Percentiles rank a stretch among this genome's conserved stretches.
Evolutionary conservation across 2,329 filamentous ascomycete genomes (phyloP).

Genomic region (Trichothecium sympodiale): DNA sequence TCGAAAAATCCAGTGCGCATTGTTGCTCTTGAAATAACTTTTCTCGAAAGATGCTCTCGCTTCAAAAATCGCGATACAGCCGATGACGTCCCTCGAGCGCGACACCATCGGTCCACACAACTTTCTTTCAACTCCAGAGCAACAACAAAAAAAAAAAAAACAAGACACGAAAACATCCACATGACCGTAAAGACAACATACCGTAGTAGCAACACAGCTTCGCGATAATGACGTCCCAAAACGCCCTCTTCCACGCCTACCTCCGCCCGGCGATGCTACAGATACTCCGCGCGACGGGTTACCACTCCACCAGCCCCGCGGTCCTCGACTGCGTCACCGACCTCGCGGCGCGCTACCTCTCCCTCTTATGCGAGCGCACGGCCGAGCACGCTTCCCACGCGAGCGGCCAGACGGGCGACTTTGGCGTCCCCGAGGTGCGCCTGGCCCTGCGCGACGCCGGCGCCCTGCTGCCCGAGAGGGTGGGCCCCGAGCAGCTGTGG

Average conservation of each 20-base stretch:
- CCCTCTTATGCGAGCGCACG: conserved; percentile 61
- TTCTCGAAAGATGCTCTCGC: too few species aligned
- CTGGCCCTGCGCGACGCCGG: conserved; percentile 77
- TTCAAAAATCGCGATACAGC: conserved; percentile 7
- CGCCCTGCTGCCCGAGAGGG: conserved; percentile 57
- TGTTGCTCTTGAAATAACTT: too few species aligned
- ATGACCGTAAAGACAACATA: too few species aligned
- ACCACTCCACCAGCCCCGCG: conserved; percentile 68
- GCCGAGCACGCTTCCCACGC: conserved; percentile 61
- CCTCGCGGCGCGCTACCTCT: conserved; percentile 70
- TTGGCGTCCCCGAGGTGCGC: conserved; percentile 61
- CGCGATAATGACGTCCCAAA: conserved; percentile 32
- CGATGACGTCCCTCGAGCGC: conserved; percentile 19
- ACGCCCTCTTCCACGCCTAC: conserved; percentile 57
- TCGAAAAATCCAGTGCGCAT: too few species aligned
- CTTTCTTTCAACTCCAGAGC: too few species aligned
- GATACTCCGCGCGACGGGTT: conserved; percentile 83
- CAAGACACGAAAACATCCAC: too few species aligned
- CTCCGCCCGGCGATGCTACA: conserved; percentile 81
- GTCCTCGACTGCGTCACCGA: conserved; percentile 85
- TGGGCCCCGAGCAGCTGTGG: conserved; percentile 58
- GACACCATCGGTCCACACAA: conserved; percentile 13
- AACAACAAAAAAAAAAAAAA: too few species aligned
- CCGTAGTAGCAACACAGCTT: too few species aligned
- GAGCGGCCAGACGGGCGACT: conserved; percentile 41